Conservation (phyloP, 208 protist species). For the Blechomonas ayalai region DNA sequence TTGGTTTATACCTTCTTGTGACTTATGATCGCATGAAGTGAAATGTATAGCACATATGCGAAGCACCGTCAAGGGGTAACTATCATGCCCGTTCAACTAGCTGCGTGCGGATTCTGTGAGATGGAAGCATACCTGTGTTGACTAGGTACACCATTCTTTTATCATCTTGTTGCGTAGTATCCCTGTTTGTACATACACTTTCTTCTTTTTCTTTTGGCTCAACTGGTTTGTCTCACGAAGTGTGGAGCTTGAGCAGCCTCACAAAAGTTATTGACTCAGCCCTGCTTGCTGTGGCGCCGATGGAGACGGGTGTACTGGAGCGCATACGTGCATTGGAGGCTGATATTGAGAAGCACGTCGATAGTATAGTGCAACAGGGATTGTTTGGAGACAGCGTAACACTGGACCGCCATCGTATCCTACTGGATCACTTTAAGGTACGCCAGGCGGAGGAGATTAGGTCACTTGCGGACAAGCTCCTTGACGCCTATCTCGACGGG, state of each 20-base stretch:
- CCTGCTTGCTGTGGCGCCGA: no score
- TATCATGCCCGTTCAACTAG: no score
- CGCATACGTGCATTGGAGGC: conserved; percentile 71
- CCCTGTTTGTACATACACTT: background rate
- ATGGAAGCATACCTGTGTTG: no score
- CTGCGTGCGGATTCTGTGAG: no score
- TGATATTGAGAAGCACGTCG: conserved; percentile 68
- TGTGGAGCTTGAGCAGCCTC: background rate
- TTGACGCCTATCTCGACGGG: conserved; percentile 80
- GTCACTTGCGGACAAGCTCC: conserved; percentile 59
- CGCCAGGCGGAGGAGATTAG: conserved; percentile 40
- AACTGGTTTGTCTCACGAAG: no score
- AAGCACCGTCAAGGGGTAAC: no score
- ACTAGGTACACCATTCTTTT: no score
- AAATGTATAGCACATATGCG: no score
- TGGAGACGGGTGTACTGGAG: conserved; percentile 67
- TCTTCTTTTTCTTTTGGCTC: conserved; percentile 2
- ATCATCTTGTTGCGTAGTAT: no score
- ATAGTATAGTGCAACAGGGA: conserved; percentile 82
- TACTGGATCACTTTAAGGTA: conserved; percentile 71
- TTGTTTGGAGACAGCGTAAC: conserved; percentile 42
- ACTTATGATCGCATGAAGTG: no score
- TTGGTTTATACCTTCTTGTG: no score
- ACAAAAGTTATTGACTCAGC: no score
- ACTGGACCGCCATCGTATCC: conserved; percentile 64